Conservation (phyloP, 345 rosid species). For the Durio zibethinus region DNA sequence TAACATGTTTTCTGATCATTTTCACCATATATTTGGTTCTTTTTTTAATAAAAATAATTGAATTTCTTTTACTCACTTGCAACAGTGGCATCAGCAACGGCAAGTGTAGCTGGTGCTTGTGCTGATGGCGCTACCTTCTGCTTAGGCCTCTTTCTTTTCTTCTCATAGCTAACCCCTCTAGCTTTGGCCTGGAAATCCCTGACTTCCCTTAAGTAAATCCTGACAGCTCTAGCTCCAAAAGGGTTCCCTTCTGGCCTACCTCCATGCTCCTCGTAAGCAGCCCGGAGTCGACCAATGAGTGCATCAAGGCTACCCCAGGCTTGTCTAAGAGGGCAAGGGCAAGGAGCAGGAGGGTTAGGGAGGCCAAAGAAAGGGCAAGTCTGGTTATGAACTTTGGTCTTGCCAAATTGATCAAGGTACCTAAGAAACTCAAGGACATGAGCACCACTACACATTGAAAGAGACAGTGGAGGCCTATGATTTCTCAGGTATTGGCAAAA, state of each 20-base stretch:
- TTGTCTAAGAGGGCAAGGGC: conserved; percentile 88
- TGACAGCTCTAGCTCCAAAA: conserved; percentile 78
- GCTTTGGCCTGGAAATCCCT: conserved; percentile 92
- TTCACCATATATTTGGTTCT: not conserved
- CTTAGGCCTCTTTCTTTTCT: conserved; percentile 70
- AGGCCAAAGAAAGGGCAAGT: conserved; percentile 83
- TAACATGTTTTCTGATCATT: not conserved
- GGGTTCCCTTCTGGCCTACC: conserved; percentile 85
- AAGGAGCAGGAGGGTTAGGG: conserved; percentile 85
- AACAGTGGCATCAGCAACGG: conserved; percentile 21
- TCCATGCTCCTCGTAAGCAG: conserved; percentile 91
- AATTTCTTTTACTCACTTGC: conserved; percentile 14
- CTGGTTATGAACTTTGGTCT: conserved; percentile 78
- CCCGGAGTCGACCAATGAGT: conserved; percentile 94
- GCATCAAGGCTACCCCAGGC: conserved; percentile 99
- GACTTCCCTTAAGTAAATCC: conserved; percentile 83
- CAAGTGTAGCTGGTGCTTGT: conserved; percentile 14
- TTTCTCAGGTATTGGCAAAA: conserved; percentile 83
- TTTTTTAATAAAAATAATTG: not conserved
- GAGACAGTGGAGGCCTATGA: conserved; percentile 71
- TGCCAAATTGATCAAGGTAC: conserved; percentile 70
- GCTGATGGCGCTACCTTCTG: conserved; percentile 26
- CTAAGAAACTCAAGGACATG: conserved; percentile 85
- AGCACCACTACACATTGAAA: conserved; percentile 76
- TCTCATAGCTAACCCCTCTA: conserved; percentile 88